Evolutionary conservation across 352 stramenopile genomes (phyloP).

Genomic region (Pythium sukuiense): DNA sequence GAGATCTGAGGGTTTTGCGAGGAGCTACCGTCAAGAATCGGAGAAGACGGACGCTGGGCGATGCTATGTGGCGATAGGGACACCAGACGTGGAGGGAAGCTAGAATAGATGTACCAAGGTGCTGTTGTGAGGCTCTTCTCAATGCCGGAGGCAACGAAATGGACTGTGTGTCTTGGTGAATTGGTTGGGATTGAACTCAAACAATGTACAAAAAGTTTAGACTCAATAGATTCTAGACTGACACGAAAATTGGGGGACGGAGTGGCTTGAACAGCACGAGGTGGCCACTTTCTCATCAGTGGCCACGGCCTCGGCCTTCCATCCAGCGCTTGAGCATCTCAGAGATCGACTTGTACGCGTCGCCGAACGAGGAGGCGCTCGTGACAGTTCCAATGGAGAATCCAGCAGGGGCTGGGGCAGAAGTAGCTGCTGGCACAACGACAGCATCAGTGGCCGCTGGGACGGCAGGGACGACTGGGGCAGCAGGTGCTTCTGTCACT

Average conservation of each 20-base stretch:
- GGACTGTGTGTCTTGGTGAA: neutral
- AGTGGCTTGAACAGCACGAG: neutral
- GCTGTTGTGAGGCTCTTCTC: too few species aligned
- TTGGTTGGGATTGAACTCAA: neutral
- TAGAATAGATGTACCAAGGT: too few species aligned
- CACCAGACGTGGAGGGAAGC: too few species aligned
- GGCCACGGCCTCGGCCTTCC: conserved; percentile 4
- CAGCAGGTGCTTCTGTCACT: neutral
- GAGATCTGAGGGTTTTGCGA: neutral
- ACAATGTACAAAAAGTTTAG: conserved; percentile 1
- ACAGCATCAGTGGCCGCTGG: too few species aligned
- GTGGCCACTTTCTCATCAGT: conserved; percentile 3
- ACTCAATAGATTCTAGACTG: conserved; percentile 3
- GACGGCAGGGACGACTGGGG: neutral
- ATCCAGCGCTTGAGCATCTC: conserved; percentile 10
- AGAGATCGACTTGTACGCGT: conserved; percentile 1
- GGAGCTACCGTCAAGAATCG: neutral
- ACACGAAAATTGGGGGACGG: neutral
- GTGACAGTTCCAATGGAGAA: conserved; percentile 10
- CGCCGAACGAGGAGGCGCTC: conserved; percentile 5
- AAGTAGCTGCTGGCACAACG: neutral
- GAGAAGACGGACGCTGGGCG: neutral
- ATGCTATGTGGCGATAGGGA: neutral
- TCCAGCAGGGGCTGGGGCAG: neutral
- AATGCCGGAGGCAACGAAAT: too few species aligned